Evolutionary conservation across 1,139 yeast species (phyloP), one percentile per base, ranked within the genome.

Genomic region (Candida mesenterica): DNA sequence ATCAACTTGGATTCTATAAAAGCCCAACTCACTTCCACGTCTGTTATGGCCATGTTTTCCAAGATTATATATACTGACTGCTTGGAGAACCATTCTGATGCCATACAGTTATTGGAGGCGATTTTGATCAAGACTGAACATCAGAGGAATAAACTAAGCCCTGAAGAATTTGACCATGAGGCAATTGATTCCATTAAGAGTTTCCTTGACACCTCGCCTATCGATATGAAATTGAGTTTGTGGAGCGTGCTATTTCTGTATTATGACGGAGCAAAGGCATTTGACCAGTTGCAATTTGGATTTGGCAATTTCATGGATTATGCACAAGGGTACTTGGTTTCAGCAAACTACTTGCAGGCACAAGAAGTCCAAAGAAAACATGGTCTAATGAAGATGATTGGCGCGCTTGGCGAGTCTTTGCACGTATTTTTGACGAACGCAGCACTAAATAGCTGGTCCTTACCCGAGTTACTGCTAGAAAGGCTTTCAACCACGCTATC

Each of bases 181-280:
- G 65, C 68, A 0, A 49, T 65, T 8, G 19, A 36, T 2, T 77
- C 88, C 3, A 79, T 87, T 53, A 65, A 70, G 17, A 57, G 62
- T 13, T 88, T 88, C 48, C 65, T 92, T 15, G 62, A 65, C 2
- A 65, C 65, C 10, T 79, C 95, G 0, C 77, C 92, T 0, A 65
- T 83, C 15, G 82, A 79, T 25, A 72, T 89, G 58, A 77, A 75
- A 38, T 62, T 88, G 25, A 79, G 79, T 38, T 62, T 92, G 3
- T 90, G 97, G 97, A 76, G 77, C 31, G 69, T 86, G 16, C 62
- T 92, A 13, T 69, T 87, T 28, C 77, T 75, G 43, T 76, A 76
- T 37, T 88, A 86, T 48, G 59, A 67, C 6, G 64, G 61, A 9
- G 56, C 62, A 4, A 58, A 67, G 0, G 65, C 76, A 31, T 40